phyloP scores from a whole-genome alignment of 345 rosid species.

The Eucalyptus sp. region DNA sequence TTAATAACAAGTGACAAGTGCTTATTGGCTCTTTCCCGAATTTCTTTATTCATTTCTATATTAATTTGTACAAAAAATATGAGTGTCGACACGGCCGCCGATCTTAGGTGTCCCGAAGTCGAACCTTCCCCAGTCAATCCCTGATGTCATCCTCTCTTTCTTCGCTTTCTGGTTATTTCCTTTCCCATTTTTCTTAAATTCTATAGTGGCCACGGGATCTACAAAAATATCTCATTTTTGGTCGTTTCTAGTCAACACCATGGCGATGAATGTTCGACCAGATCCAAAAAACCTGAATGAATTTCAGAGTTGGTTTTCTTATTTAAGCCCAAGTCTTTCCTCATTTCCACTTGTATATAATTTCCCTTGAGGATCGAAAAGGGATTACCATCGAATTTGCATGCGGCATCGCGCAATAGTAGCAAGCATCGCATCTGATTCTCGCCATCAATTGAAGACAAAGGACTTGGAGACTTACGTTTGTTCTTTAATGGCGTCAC shows the following conservation, averaged over 20 bases:
- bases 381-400: neutral
- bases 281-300: neutral
- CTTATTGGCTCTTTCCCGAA: neutral
- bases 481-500: neutral
- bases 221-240: neutral
- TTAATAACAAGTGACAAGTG: neutral
- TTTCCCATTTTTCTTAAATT: too few species aligned
- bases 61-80: neutral
- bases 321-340: neutral
- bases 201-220: neutral
- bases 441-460: neutral
- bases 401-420: neutral
- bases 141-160: neutral
- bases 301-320: neutral
- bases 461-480: neutral
- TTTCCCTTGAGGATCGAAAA: neutral
- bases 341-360: neutral
- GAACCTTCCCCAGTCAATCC: neutral
- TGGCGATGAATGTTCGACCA: neutral
- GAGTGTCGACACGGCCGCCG: neutral
- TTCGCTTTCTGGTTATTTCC: neutral
- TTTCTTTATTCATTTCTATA: neutral
- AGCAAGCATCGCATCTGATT: neutral
- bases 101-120: neutral
- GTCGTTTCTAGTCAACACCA: neutral